Percentiles rank a stretch among this genome's conserved stretches.
These are phyloP conservation scores for Cichorium intybus DNA, from an alignment of 140 eudicot species.

Conservation along the genomic window DNA sequence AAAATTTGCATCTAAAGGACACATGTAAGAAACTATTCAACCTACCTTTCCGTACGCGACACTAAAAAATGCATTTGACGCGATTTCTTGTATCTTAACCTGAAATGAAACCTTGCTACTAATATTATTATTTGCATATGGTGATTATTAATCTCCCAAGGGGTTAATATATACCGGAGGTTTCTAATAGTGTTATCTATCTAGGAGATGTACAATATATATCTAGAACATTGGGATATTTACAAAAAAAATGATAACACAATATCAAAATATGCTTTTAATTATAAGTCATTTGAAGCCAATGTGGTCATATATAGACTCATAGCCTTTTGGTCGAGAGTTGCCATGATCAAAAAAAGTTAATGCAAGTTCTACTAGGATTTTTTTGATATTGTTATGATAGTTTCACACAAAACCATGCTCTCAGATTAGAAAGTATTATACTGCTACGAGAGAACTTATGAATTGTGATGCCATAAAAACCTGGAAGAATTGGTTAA, in stretches of 20 bases:
- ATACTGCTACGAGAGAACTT: neutral
- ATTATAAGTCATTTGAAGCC: neutral
- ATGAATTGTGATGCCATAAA: neutral
- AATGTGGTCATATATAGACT: neutral
- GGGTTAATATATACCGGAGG: too few relatives aligned
- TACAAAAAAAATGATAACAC: too few relatives aligned
- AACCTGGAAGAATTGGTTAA: neutral
- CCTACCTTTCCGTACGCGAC: neutral
- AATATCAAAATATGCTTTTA: too few relatives aligned
- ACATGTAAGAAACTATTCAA: neutral
- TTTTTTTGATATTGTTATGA: neutral
- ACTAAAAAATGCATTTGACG: conserved; percentile 7
- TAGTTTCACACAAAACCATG: neutral
- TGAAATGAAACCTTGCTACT: too few relatives aligned
- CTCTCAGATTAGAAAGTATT: neutral
- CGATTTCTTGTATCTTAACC: neutral
- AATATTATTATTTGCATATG: too few relatives aligned
- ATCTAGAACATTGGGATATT: too few relatives aligned
- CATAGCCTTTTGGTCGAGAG: neutral
- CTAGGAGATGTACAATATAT: too few relatives aligned
- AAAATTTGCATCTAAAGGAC: neutral
- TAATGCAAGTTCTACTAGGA: neutral
- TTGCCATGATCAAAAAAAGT: too few relatives aligned
- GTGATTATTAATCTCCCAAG: too few relatives aligned
- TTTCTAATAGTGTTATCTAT: too few relatives aligned